A percentile compares a stretch with the other conserved stretches of the same genome.
phyloP scores from a whole-genome alignment of 257 asterid genomes.

The Solanum chiquidenum region DNA sequence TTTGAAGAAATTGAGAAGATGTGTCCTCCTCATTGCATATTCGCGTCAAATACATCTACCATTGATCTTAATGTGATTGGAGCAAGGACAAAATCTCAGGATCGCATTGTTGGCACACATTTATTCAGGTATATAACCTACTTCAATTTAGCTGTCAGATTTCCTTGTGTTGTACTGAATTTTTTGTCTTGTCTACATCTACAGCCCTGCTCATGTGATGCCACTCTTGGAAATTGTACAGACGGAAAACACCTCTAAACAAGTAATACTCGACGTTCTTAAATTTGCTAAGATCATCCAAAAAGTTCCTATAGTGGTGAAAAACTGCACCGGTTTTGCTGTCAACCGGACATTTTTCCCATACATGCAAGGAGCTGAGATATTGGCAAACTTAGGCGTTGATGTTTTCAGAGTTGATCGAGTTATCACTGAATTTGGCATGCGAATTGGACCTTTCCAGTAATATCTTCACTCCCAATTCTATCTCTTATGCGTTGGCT shows the following conservation, averaged over 20 bases:
- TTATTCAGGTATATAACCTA: conserved; percentile 20
- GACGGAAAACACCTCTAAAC: conserved; percentile 18
- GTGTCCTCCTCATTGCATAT: conserved; percentile 28
- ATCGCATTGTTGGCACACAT: conserved; percentile 24
- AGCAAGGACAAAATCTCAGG: conserved; percentile 24
- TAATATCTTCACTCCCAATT: not conserved
- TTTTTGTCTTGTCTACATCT: conserved; percentile 1
- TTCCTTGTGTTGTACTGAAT: not conserved
- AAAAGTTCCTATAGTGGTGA: conserved; percentile 37
- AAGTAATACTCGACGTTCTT: conserved; percentile 30
- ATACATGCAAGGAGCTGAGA: conserved; percentile 33
- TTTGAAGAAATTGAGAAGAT: conserved; percentile 30
- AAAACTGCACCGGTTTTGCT: conserved; percentile 23
- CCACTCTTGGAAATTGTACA: conserved; percentile 34
- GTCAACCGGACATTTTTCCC: conserved; percentile 28
- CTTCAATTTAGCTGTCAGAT: too few relatives aligned
- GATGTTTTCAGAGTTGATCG: conserved; percentile 31
- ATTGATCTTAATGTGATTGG: conserved; percentile 22
- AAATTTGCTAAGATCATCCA: conserved; percentile 32
- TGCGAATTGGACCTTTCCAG: conserved; percentile 47
- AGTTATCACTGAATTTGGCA: conserved; percentile 36
- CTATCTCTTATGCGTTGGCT: not conserved
- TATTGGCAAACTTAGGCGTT: conserved; percentile 33
- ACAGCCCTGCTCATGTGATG: conserved; percentile 35
- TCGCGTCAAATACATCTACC: conserved; percentile 26